Evolutionary conservation across 768 basidiomycete species (phyloP).

Genomic region (Infundibulicybe gibba): DNA sequence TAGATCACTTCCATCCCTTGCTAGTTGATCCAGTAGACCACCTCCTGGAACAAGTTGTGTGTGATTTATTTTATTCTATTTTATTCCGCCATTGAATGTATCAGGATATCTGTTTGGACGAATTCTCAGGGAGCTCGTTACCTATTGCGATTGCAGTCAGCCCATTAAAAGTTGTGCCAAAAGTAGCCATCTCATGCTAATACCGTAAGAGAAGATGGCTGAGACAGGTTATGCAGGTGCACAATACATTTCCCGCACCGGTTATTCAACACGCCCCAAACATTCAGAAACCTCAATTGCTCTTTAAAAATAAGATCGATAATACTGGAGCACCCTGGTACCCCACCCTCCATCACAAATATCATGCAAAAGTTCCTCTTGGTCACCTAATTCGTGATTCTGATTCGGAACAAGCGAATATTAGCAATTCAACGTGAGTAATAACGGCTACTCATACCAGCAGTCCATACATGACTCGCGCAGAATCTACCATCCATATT

Average conservation of each 20-base stretch:
- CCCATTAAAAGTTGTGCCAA: slow-evolving; percentile 31
- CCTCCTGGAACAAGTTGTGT: slow-evolving; percentile 79
- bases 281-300: slow-evolving; percentile 78
- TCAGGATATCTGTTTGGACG: slow-evolving; percentile 83
- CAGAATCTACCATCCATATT: slow-evolving; percentile 71
- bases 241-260: slow-evolving; percentile 33
- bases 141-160: slow-evolving; percentile 61
- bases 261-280: slow-evolving; percentile 71
- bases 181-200: background rate
- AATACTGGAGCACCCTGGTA: slow-evolving; percentile 65
- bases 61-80: slow-evolving; percentile 14
- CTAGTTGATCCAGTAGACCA: slow-evolving; percentile 86
- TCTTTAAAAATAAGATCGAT: slow-evolving; percentile 57
- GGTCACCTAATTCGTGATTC: slow-evolving; percentile 48
- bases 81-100: background rate
- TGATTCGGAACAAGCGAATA: slow-evolving; percentile 15
- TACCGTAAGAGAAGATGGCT: too few species aligned
- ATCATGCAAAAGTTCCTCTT: slow-evolving; percentile 81
- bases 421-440: slow-evolving; percentile 26
- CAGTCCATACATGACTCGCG: background rate
- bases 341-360: slow-evolving; percentile 72
- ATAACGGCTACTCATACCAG: background rate
- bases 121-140: slow-evolving; percentile 68
- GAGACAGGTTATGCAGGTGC: too few species aligned
- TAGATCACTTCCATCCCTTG: slow-evolving; percentile 75